phyloP scores from a whole-genome alignment of 495 filamentous ascomycete species.

The Endocarpon pusillum region DNA sequence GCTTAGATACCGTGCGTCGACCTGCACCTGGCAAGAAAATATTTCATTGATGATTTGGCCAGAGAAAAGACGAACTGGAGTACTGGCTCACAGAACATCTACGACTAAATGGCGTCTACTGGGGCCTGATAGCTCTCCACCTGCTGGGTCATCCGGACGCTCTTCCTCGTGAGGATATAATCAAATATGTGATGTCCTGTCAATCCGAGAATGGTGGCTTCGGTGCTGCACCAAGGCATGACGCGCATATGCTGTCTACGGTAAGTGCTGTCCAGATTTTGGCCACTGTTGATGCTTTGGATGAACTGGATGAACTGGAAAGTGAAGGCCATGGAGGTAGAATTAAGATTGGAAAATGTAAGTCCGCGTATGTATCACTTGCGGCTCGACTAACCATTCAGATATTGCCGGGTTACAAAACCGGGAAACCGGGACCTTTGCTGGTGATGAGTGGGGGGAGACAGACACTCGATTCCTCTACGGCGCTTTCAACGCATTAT shows the following conservation, averaged over 20 bases:
- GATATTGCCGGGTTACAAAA: conserved; percentile 74
- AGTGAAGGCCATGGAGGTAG: conserved; percentile 45
- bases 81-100: conserved; percentile 97
- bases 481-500: conserved; percentile 71
- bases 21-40: conserved; percentile 11
- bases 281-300: conserved; percentile 65
- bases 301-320: conserved; percentile 54
- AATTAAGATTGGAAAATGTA: conserved; percentile 64
- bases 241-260: conserved; percentile 89
- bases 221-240: conserved; percentile 82
- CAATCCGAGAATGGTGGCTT: conserved; percentile 80
- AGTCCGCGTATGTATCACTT: conserved; percentile 13
- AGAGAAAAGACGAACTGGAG: conserved; percentile 82
- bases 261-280: conserved; percentile 87
- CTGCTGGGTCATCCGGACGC: conserved; percentile 65
- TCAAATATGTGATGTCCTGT: conserved; percentile 85
- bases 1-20: conserved; percentile 59
- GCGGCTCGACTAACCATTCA: conserved; percentile 20
- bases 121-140: conserved; percentile 81
- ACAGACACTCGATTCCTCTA: conserved; percentile 89
- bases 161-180: conserved; percentile 61
- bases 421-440: conserved; percentile 63
- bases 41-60: conserved; percentile 23
- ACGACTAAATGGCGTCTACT: conserved; percentile 86
- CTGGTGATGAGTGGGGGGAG: conserved; percentile 93